phyloP scores from a whole-genome alignment of 2,329 filamentous ascomycete genomes.

The Hypoxylon sp. region DNA sequence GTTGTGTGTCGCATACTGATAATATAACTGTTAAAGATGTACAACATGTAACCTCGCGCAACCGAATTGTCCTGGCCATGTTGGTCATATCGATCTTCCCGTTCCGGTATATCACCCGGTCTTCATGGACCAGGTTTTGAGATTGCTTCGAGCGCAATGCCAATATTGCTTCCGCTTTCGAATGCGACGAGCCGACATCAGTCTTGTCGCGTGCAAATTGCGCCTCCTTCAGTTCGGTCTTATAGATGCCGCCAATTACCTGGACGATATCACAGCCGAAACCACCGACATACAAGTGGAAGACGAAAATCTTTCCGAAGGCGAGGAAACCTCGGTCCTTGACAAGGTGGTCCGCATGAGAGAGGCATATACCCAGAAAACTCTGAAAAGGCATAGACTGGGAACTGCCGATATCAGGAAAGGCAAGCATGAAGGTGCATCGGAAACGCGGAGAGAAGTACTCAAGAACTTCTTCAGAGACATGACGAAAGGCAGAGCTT shows the following conservation, averaged over 20 bases:
- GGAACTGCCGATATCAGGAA: slow-evolving; percentile 66
- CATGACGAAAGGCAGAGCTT: slow-evolving; percentile 78
- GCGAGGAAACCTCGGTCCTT: slow-evolving; percentile 70
- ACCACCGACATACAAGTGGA: slow-evolving; percentile 58
- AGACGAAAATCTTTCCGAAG: slow-evolving; percentile 73
- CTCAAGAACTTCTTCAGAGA: slow-evolving; percentile 86
- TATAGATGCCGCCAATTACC: slow-evolving; percentile 67
- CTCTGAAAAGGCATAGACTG: slow-evolving; percentile 73
- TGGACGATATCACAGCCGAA: slow-evolving; percentile 59
- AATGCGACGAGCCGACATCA: slow-evolving; percentile 81
- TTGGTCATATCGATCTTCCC: slow-evolving; percentile 94
- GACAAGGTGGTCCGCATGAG: slow-evolving; percentile 68
- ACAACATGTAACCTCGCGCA: slow-evolving; percentile 90
- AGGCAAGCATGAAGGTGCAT: slow-evolving; percentile 86
- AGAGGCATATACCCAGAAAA: slow-evolving; percentile 79
- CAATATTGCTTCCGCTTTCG: slow-evolving; percentile 91
- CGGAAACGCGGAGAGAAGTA: slow-evolving; percentile 80
- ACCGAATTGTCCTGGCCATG: slow-evolving; percentile 88
- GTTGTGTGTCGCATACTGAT: slow-evolving; percentile 32
- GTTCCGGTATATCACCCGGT: slow-evolving; percentile 96
- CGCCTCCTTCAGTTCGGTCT: slow-evolving; percentile 88
- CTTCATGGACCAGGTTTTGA: slow-evolving; percentile 92
- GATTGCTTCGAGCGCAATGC: slow-evolving; percentile 88
- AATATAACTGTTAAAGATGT: slow-evolving; percentile 71
- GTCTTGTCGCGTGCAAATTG: slow-evolving; percentile 86